Base-by-base conservation (phyloP, 345 rosid genomes). In the Gossypium anomalum region DNA sequence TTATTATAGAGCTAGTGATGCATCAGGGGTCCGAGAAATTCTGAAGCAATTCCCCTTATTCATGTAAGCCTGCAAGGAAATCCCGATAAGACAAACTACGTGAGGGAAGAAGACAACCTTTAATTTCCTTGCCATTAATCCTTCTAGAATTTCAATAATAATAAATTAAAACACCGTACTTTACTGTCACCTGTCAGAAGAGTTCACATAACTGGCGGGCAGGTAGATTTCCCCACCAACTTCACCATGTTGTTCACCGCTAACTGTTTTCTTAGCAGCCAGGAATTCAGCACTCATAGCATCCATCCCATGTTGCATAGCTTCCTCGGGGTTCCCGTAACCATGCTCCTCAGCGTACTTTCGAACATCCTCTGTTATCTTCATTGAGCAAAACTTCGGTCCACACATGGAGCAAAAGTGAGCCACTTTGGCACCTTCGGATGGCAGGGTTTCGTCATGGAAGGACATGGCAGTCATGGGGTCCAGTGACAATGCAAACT, bases 371-470 rank as follows among this genome's bases (percentile, higher is more conserved):
- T 96, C 99, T 6, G 98, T 96, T 84, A 93, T 96, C 98, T 89
- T 96, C 99, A 96, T 96, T 11, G 99, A 96, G 88, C 99, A 96
- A 83, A 96, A 96, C 60, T 96, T 96, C 6, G 97, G 99, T 43
- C 99, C 98, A 48, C 99, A 96, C 98, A 96, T 92, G 34, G 98
- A 96, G 84, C 99, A 96, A 74, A 96, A 96, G 67, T 93, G 98
- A 1, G 99, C 99, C 62, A 96, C 94, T 85, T 96, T 93, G 59
- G 99, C 99, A 78, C 98, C 98, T 22, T 96, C 98, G 70, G 99
- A 83, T 62, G 99, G 99, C 66, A 96, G 85, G 44, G 97, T 96
- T 82, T 96, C 99, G 69, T 93, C 98, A 80, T 96, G 99, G 90
- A 89, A 96, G 49, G 97, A 89, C 97, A 90, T 90, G 47, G 98